Conservation (phyloP, 2,329 filamentous ascomycete genomes). For the Coniochaeta pulveracea region DNA sequence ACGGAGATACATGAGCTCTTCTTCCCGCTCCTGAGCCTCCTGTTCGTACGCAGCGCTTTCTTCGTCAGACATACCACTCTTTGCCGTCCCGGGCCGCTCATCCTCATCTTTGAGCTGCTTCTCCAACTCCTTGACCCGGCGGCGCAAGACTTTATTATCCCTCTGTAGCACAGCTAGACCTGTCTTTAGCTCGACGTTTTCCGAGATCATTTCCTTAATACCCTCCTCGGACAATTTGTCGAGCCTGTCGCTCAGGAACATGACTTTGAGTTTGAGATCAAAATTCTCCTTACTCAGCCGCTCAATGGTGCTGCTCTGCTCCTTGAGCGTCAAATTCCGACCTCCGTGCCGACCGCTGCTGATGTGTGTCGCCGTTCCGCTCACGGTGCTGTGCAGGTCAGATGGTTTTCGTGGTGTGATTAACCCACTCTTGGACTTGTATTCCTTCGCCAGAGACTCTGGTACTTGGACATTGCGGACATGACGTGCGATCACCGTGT, state of each 20-base stretch:
- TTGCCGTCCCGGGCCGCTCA: constrained; percentile 47
- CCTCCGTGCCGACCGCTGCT: constrained; percentile 36
- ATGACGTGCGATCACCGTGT: constrained; percentile 80
- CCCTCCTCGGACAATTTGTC: constrained; percentile 92
- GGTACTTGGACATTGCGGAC: constrained; percentile 86
- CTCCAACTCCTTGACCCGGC: constrained; percentile 77
- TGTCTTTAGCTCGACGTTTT: constrained; percentile 92
- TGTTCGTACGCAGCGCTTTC: constrained; percentile 48
- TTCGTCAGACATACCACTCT: constrained; percentile 43
- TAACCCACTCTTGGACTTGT: constrained; percentile 62
- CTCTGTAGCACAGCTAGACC: constrained; percentile 80
- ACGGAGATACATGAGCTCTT: constrained; percentile 74
- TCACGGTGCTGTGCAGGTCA: constrained; percentile 32
- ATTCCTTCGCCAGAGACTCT: constrained; percentile 77
- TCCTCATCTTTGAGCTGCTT: constrained; percentile 62
- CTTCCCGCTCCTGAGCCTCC: constrained; percentile 59
- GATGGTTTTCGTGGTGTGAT: constrained; percentile 44
- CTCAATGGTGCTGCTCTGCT: constrained; percentile 96
- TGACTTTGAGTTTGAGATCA: constrained; percentile 91
- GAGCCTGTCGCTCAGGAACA: constrained; percentile 88
- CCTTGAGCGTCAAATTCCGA: constrained; percentile 78
- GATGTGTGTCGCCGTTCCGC: constrained; percentile 28
- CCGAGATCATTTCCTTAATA: constrained; percentile 94
- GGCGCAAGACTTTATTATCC: constrained; percentile 75
- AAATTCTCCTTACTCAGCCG: constrained; percentile 96